These are phyloP conservation scores for Fraxinus americana DNA, from an alignment of 257 asterid species.

Conservation along the genomic window DNA sequence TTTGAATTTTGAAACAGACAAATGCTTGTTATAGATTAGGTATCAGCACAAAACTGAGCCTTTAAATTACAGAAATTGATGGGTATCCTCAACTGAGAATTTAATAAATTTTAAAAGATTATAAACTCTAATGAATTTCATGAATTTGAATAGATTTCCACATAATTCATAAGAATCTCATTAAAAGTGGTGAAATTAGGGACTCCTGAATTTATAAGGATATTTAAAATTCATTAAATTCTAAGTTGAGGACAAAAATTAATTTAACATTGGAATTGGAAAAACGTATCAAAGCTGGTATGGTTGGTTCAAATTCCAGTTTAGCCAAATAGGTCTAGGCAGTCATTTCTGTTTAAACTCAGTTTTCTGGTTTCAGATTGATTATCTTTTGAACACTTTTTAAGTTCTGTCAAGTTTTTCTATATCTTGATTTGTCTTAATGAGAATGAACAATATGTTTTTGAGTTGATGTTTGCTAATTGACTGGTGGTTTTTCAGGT, in stretches of 20 bases:
- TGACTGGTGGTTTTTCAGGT: conserved; percentile 50
- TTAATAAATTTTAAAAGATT: too few relatives aligned
- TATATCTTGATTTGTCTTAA: not conserved
- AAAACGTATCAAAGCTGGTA: not conserved
- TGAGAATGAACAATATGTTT: not conserved
- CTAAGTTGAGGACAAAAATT: not conserved
- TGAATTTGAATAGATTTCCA: too few relatives aligned
- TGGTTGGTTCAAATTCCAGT: not conserved
- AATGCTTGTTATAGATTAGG: not conserved
- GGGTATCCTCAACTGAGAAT: too few relatives aligned
- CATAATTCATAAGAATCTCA: too few relatives aligned
- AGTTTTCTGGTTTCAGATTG: not conserved
- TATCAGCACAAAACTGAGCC: not conserved
- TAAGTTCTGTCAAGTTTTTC: not conserved
- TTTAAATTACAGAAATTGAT: not conserved
- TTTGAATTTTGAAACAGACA: not conserved
- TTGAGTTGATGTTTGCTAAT: not conserved
- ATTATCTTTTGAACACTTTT: not conserved
- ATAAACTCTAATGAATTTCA: too few relatives aligned
- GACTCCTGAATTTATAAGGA: too few relatives aligned
- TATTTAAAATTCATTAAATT: too few relatives aligned
- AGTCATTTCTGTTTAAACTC: not conserved
- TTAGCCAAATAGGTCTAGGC: not conserved
- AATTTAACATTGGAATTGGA: not conserved
- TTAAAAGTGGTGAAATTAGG: too few relatives aligned